Percentiles rank a stretch among this genome's conserved stretches.
Evolutionary conservation across 208 protist genomes (phyloP).

Genomic region (Trypanosoma melophagium): DNA sequence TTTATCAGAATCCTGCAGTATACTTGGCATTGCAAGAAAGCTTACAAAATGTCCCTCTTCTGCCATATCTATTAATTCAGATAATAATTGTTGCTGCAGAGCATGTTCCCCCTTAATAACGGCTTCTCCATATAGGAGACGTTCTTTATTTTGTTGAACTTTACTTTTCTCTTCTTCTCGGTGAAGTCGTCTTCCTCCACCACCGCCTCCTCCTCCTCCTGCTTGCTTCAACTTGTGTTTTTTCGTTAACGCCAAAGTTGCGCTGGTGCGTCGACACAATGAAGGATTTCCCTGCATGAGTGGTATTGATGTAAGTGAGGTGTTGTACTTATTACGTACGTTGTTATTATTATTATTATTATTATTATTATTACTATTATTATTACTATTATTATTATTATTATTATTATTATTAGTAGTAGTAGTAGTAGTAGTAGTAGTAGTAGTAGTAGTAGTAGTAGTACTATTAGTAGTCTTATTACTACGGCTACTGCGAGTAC

Average conservation of each 20-base stretch:
- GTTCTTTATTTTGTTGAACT: neutral
- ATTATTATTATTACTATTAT: too few relatives aligned
- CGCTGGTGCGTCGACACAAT: conserved; percentile 15
- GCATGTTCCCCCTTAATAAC: conserved; percentile 43
- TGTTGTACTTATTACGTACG: too few relatives aligned
- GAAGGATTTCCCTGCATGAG: conserved; percentile 1
- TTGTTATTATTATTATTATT: too few relatives aligned
- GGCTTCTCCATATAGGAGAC: conserved; percentile 28
- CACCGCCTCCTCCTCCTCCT: neutral
- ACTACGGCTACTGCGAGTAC: too few relatives aligned
- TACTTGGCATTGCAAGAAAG: conserved; percentile 38
- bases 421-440: too few relatives aligned
- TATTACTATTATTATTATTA: too few relatives aligned
- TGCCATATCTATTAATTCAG: conserved; percentile 45
- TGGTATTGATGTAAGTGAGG: too few relatives aligned
- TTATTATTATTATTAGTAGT: too few relatives aligned
- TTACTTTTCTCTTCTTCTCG: neutral
- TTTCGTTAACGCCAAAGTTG: too few relatives aligned
- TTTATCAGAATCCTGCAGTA: conserved; percentile 21
- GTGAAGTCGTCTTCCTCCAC: too few relatives aligned
- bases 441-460: too few relatives aligned
- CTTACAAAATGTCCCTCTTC: conserved; percentile 45
- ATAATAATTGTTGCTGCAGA: conserved; percentile 35
- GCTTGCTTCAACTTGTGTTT: neutral
- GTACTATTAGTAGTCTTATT: too few relatives aligned